Base-by-base conservation (phyloP, 2,329 filamentous ascomycete genomes). In the Trichoderma citrinoviride region DNA sequence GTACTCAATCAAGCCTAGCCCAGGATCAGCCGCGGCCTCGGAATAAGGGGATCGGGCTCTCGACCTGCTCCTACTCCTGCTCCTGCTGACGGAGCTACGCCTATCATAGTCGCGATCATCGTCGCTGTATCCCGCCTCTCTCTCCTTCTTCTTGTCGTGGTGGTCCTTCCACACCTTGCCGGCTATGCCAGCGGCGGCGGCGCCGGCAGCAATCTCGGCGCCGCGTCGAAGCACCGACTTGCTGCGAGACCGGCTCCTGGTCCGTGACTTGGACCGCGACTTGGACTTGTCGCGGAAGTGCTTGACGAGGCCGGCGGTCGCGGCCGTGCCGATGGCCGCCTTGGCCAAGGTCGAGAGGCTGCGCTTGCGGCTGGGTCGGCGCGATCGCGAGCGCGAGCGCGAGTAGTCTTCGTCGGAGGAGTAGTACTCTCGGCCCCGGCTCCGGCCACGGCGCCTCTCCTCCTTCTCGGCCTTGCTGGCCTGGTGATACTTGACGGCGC, bases 1-100 rank as follows among this genome's bases (percentile, higher is more conserved):
- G 80, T 89, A 89, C 76, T 88, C 84, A 82, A 89, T 85, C 81
- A 88, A 81, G 79, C 85, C 86, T 86, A 88, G 79, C 79, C 87
- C 85, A 80, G 81, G 82, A 85, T 88, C 85, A 87, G 83, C 81
- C 75, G 77, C 77, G 73, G 78, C 77, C 75, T 82, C 80, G 71
- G 81, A 80, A 77, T 80, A 77, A 76, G 76, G 77, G 78, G 79
- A 78, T 77, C 78, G 77, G 78, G 80, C 78, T 73, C 75, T 75
- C 76, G 84, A 85, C 77, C 81, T 83, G 79, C 81, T 83, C 75
- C 82, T 73, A 70, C 75, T 77, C 72, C 74, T 75, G 68, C 70
- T 72, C 71, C 74, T 75, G 21, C 61, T 56, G 52, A 25, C 74
- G 57, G 74, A 76, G 58, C 71, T 75, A 72, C 75, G 73, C 66